Evolutionary conservation across 1,139 yeast genomes (phyloP), one percentile per base, ranked within the genome.

Genomic region (Chernovozyma sophiae-reginae): DNA sequence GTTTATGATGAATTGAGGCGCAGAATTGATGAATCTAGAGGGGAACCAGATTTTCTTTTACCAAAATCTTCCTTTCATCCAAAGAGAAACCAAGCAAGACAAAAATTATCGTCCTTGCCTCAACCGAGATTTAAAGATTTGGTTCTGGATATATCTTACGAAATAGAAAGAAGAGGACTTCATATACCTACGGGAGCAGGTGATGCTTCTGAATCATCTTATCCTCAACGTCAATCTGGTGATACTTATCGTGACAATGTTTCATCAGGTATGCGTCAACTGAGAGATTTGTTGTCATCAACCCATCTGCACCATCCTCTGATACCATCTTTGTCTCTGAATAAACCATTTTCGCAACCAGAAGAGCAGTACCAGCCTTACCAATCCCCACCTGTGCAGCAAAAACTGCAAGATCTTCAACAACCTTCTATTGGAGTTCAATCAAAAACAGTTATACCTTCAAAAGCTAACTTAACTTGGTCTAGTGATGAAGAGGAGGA

Each of bases 11-110:
- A 90, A 60, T 68, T 90, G 44, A 77, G 78, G 51, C 74, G 98
- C 50, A 71, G 97, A 44, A 73, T 72, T 34, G 79, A 74, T 43
- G 77, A 72, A 46, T 60, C 70, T 25, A 52, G 76, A 39, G 70
- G 75, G 31, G 77, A 76, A 49, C 80, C 85, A 4, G 82, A 77
- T 43, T 79, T 75, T 52, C 65, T 86, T 42, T 69, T 80, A 35
- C 90, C 95, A 4, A 76, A 75, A 54, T 70, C 77, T n/a, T 65
- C 73, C 3, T 87, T 87, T 62, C 98, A 94, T 56, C 94, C 95
- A 25, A 90, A 89, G 55, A 74, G 98, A 53, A 94, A 94, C 58
- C 96, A 89, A 59, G 98, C 98, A 3, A 76, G 99, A 49, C 90
- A 86, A 55, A 92, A 90, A 60, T 72, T 94, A 47, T 85, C 97